A percentile compares a stretch with the other conserved stretches of the same genome.
These are phyloP conservation scores for Torulaspora delbrueckii DNA, from an alignment of 805 yeast species.

Conservation along the genomic window DNA sequence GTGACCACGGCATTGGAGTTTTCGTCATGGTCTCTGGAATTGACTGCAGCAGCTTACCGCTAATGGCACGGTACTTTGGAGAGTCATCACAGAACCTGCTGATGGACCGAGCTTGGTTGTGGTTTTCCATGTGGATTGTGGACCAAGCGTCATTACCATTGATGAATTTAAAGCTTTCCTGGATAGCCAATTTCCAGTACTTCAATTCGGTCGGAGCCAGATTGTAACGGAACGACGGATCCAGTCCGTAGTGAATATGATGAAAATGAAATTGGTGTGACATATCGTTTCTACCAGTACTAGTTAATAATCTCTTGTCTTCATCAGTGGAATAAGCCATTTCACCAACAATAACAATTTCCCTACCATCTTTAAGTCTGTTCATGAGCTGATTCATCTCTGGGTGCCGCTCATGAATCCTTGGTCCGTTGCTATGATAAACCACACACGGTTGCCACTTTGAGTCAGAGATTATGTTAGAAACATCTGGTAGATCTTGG, in stretches of 20 bases:
- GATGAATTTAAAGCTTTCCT: conserved; percentile 37
- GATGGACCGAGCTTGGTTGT: conserved; percentile 53
- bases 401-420: no score
- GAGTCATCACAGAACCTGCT: conserved; percentile 49
- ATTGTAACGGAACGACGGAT: conserved; percentile 36
- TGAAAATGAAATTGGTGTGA: conserved; percentile 40
- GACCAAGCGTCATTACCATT: conserved; percentile 56
- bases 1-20: conserved; percentile 53
- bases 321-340: conserved; percentile 43
- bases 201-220: conserved; percentile 35
- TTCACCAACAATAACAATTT: conserved; percentile 56
- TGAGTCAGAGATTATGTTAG: conserved; percentile 27
- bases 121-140: conserved; percentile 52
- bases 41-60: conserved; percentile 43
- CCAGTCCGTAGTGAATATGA: conserved; percentile 37
- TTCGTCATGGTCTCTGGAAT: conserved; percentile 52
- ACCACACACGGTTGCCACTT: no score
- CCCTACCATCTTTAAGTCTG: conserved; percentile 36
- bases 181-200: conserved; percentile 41
- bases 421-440: no score
- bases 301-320: conserved; percentile 41
- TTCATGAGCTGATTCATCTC: no score
- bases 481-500: conserved; percentile 45
- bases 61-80: conserved; percentile 33
- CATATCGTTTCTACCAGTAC: conserved; percentile 38